A percentile compares a stretch with the other conserved stretches of the same genome.
phyloP scores from a whole-genome alignment of 1,284 basidiomycete species.

The Irpex lacteus region DNA sequence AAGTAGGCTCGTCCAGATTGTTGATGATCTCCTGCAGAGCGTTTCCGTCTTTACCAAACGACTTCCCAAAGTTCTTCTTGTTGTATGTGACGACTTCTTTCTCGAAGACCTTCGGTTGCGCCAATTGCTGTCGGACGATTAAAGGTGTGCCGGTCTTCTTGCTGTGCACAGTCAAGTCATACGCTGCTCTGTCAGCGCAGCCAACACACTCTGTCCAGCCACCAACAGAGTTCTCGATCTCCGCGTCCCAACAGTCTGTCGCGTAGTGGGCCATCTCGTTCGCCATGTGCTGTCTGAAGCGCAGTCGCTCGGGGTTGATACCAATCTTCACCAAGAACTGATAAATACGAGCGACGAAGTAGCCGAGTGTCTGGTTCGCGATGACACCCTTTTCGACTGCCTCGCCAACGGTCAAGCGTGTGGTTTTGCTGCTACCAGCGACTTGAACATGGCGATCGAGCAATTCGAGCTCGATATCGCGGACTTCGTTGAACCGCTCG shows the following conservation, averaged over 20 bases:
- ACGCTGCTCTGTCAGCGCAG: conserved; percentile 98
- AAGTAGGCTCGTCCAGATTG: conserved; percentile 65
- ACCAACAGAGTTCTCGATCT: conserved; percentile 85
- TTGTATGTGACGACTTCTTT: conserved; percentile 79
- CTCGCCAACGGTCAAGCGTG: conserved; percentile 79
- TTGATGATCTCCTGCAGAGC: conserved; percentile 70
- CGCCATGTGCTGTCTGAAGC: conserved; percentile 98
- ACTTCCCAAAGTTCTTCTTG: conserved; percentile 89
- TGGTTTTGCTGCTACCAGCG: conserved; percentile 69
- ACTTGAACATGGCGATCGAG: conserved; percentile 85
- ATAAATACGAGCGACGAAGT: conserved; percentile 94
- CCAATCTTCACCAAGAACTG: conserved; percentile 93
- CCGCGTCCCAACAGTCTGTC: conserved; percentile 98
- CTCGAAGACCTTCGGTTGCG: conserved; percentile 76
- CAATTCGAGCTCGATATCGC: conserved; percentile 73
- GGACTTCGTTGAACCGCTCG: conserved; percentile 79
- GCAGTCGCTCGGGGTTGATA: conserved; percentile 80
- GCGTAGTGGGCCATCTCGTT: conserved; percentile 99
- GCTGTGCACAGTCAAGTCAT: conserved; percentile 71
- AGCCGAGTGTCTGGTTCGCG: conserved; percentile 97
- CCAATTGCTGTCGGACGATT: conserved; percentile 82
- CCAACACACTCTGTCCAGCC: conserved; percentile 99
- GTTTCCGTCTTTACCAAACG: conserved; percentile 84
- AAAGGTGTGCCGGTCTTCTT: conserved; percentile 68
- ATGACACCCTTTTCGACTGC: conserved; percentile 87